Evolutionary conservation across 2,329 filamentous ascomycete genomes (phyloP).

Genomic region (Zopfia rhizophila): DNA sequence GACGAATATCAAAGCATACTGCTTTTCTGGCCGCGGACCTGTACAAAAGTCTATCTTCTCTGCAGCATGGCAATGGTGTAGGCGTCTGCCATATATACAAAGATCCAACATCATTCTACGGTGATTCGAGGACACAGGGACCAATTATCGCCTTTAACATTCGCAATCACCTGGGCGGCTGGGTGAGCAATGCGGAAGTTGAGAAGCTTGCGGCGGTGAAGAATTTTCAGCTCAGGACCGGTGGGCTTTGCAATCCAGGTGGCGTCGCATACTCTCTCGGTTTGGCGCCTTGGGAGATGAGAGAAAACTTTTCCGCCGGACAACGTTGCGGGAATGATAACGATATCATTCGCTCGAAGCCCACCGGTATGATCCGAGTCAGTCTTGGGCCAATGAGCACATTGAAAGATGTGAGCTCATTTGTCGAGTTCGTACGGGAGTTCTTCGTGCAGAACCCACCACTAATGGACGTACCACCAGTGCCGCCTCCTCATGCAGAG

Average conservation of each 20-base stretch:
- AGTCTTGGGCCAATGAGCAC: conserved; percentile 94
- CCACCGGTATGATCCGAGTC: conserved; percentile 85
- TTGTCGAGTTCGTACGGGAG: conserved; percentile 73
- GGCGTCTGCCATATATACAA: conserved; percentile 75
- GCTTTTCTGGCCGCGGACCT: conserved; percentile 70
- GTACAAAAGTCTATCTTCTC: conserved; percentile 64
- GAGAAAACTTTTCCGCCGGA: conserved; percentile 83
- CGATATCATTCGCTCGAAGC: conserved; percentile 84
- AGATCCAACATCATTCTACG: conserved; percentile 53
- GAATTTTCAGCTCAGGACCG: conserved; percentile 85
- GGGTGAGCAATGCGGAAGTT: conserved; percentile 84
- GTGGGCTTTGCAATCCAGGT: conserved; percentile 91
- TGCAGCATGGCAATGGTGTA: conserved; percentile 76
- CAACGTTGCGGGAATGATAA: conserved; percentile 85
- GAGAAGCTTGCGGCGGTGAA: conserved; percentile 85
- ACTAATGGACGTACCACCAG: conserved; percentile 27
- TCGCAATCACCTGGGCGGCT: conserved; percentile 72
- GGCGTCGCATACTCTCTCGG: conserved; percentile 79
- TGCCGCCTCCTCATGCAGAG: conserved; percentile 31
- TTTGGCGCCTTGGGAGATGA: conserved; percentile 83
- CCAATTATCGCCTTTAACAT: conserved; percentile 89
- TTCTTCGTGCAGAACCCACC: conserved; percentile 53
- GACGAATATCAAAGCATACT: conserved; percentile 76
- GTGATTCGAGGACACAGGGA: conserved; percentile 65
- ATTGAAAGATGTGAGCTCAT: conserved; percentile 74